Conservation (phyloP, 2,329 filamentous ascomycete species). For the Dactylellina sp. region DNA sequence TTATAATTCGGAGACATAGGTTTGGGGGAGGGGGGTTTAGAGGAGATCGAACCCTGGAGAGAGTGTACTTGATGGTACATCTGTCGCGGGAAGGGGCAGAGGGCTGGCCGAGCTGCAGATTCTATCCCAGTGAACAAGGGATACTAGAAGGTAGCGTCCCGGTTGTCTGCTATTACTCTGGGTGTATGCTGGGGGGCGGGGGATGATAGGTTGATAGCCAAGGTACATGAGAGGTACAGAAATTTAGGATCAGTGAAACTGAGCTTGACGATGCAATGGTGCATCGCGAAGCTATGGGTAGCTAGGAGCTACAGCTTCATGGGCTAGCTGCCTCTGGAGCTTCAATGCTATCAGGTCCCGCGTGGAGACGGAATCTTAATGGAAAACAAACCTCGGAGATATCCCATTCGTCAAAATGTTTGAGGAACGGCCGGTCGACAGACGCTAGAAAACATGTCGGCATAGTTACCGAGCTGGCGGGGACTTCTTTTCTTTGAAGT, state of each 20-base stretch:
- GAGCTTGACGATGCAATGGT: conserved; percentile 12
- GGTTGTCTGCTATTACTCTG: conserved; percentile 6
- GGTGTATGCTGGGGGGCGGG: conserved; percentile 11
- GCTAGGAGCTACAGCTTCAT: conserved; percentile 19
- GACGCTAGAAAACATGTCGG: conserved; percentile 29
- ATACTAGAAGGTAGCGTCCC: conserved; percentile 26
- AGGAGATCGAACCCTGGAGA: conserved; percentile 4
- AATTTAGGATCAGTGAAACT: conserved; percentile 39
- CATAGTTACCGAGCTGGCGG: conserved; percentile 36
- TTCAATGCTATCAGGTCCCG: conserved; percentile 38
- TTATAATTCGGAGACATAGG: conserved; percentile 26
- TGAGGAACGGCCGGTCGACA: conserved; percentile 40
- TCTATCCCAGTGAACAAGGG: conserved; percentile 12
- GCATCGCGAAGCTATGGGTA: conserved; percentile 23
- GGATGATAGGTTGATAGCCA: conserved; percentile 11
- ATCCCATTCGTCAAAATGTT: conserved; percentile 35
- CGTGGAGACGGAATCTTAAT: conserved; percentile 27
- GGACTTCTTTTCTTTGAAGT: conserved; percentile 15
- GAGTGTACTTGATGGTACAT: conserved; percentile 47
- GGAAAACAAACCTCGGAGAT: conserved; percentile 25
- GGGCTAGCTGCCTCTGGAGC: conserved; percentile 43
- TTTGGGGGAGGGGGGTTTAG: conserved; percentile 20
- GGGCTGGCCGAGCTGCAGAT: conserved; percentile 44
- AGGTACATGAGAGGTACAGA: conserved; percentile 25
- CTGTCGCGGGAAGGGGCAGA: conserved; percentile 37